Evolutionary conservation across 2,329 filamentous ascomycete species (phyloP).

Genomic region (Arthrinium puccinioides): DNA sequence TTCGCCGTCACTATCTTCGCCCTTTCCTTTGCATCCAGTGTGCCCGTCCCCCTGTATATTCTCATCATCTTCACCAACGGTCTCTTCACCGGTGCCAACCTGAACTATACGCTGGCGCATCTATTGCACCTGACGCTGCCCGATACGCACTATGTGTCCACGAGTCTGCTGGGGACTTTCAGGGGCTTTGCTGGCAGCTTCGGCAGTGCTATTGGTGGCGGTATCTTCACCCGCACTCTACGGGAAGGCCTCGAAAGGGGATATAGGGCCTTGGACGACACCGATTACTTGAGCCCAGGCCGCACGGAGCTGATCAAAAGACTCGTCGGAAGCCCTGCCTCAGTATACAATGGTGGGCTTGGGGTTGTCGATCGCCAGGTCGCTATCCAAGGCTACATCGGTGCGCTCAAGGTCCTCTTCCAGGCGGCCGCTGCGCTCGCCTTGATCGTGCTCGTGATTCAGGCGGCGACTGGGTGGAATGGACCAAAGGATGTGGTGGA

Average conservation of each 20-base stretch:
- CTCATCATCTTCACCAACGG: conserved; percentile 62
- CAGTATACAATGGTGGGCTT: conserved; percentile 38
- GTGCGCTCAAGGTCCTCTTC: conserved; percentile 38
- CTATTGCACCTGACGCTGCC: conserved; percentile 63
- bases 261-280: conserved; percentile 42
- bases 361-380: conserved; percentile 32
- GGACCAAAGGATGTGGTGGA: conserved; percentile 37
- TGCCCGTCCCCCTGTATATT: conserved; percentile 48
- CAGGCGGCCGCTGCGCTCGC: conserved; percentile 36
- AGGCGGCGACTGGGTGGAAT: conserved; percentile 45
- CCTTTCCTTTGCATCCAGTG: conserved; percentile 45
- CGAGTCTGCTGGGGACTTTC: conserved; percentile 71
- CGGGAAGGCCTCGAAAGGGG: conserved; percentile 45
- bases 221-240: conserved; percentile 61
- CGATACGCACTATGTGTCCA: conserved; percentile 66
- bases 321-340: conserved; percentile 43
- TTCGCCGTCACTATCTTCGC: conserved; percentile 55
- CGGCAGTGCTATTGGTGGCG: conserved; percentile 71
- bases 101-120: conserved; percentile 80
- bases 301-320: conserved; percentile 34
- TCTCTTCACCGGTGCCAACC: conserved; percentile 59
- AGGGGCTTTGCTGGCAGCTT: conserved; percentile 77
- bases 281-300: conserved; percentile 20
- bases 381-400: conserved; percentile 40
- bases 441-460: conserved; percentile 35